Conservation (phyloP, 1,139 yeast genomes). For the Meyerozyma guilliermondii region DNA sequence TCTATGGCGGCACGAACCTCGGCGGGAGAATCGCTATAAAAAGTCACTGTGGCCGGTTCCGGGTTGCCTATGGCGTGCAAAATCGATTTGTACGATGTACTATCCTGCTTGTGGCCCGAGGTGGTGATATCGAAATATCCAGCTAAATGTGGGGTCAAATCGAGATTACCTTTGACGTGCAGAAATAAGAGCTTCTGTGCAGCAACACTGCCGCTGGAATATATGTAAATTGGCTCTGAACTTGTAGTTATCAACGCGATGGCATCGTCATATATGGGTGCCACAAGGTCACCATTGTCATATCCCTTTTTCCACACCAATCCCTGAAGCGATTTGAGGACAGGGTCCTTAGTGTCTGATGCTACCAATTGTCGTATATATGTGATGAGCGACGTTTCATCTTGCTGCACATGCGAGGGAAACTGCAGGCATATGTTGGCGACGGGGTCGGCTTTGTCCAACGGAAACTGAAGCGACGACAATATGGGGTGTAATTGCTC, state of each 20-base stretch:
- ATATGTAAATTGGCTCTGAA: constrained; percentile 48
- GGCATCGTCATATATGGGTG: constrained; percentile 78
- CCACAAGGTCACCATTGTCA: constrained; percentile 62
- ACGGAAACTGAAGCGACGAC: constrained; percentile 13
- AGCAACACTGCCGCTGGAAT: constrained; percentile 86
- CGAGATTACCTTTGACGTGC: constrained; percentile 46
- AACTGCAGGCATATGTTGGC: constrained; percentile 37
- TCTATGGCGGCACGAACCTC: constrained; percentile 69
- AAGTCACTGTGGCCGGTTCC: constrained; percentile 38
- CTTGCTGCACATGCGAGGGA: constrained; percentile 27
- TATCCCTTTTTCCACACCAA: constrained; percentile 79
- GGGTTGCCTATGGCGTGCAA: constrained; percentile 36
- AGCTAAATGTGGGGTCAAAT: constrained; percentile 48
- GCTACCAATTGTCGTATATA: constrained; percentile 57
- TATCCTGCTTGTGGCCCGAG: constrained; percentile 66
- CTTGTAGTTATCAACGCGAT: constrained; percentile 47
- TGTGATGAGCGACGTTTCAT: constrained; percentile 23
- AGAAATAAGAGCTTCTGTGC: constrained; percentile 79
- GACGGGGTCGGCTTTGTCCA: constrained; percentile 21
- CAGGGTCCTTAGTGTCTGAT: constrained; percentile 72
- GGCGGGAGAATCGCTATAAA: constrained; percentile 68
- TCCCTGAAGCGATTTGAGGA: constrained; percentile 78
- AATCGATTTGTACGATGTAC: constrained; percentile 55
- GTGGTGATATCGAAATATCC: constrained; percentile 86
- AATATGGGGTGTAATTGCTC: constrained; percentile 14